A percentile compares a stretch with the other conserved stretches of the same genome.
These are phyloP conservation scores for Penicillium sclerotigenum DNA, from an alignment of 2,329 filamentous ascomycete genomes.

Conservation along the genomic window DNA sequence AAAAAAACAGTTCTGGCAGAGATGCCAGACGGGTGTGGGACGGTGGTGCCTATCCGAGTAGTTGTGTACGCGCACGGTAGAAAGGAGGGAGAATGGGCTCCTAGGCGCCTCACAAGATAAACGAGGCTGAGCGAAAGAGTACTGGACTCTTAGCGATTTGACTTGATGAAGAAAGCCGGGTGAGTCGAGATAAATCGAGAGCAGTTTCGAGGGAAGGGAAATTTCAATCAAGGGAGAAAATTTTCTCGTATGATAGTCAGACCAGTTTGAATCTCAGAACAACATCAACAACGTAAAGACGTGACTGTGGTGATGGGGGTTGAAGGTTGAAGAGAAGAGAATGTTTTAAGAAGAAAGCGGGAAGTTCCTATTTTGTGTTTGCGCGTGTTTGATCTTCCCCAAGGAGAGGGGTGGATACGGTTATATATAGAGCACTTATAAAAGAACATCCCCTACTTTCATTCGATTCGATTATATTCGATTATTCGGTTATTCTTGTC, in stretches of 20 bases:
- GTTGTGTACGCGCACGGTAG: conserved; percentile 14
- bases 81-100: conserved; percentile 21
- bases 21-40: conserved; percentile 24
- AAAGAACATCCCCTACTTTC: neutral
- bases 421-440: conserved; percentile 18
- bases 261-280: conserved; percentile 6
- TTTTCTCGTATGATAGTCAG: conserved; percentile 7
- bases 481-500: neutral
- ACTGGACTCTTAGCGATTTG: conserved; percentile 6
- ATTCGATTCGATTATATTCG: neutral
- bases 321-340: conserved; percentile 20
- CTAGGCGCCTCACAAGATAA: conserved; percentile 12
- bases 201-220: neutral
- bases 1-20: conserved; percentile 24
- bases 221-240: conserved; percentile 24
- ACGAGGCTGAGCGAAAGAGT: conserved; percentile 8
- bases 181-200: conserved; percentile 6
- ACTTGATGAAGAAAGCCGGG: conserved; percentile 9
- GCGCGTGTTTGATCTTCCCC: conserved; percentile 24
- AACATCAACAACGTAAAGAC: conserved; percentile 4
- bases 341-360: conserved; percentile 25
- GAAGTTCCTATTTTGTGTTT: conserved; percentile 27
- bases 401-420: neutral
- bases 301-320: conserved; percentile 8
- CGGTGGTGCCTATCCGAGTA: conserved; percentile 18